These are phyloP conservation scores for Sporothrix phasma DNA, from an alignment of 2,329 filamentous ascomycete genomes.

Conservation along the genomic window DNA sequence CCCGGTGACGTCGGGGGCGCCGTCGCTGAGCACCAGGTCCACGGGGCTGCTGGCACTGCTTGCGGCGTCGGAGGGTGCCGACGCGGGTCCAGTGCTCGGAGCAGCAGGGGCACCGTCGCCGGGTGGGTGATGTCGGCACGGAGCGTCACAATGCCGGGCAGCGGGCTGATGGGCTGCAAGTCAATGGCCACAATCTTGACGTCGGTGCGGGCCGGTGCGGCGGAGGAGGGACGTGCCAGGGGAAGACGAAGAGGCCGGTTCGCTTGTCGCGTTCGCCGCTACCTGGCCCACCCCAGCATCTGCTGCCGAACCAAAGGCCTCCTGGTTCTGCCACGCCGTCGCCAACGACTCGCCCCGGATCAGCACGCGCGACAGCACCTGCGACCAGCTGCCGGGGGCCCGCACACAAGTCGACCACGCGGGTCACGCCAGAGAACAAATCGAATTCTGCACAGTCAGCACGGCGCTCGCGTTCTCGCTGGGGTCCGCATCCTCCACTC, in stretches of 20 bases:
- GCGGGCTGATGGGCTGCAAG: constrained; percentile 86
- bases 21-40: constrained; percentile 89
- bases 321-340: constrained; percentile 76
- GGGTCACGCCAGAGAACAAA: constrained; percentile 78
- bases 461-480: not conserved
- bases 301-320: constrained; percentile 54
- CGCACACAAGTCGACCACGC: constrained; percentile 92
- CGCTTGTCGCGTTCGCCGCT: not conserved
- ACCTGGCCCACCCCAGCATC: constrained; percentile 38
- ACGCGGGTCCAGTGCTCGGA: constrained; percentile 73
- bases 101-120: constrained; percentile 80
- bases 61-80: not conserved
- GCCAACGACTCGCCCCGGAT: constrained; percentile 92
- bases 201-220: constrained; percentile 53
- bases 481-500: constrained; percentile 6
- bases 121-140: constrained; percentile 97
- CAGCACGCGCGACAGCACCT: constrained; percentile 84
- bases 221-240: constrained; percentile 21
- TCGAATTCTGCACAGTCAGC: constrained; percentile 61
- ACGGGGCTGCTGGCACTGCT: constrained; percentile 61
- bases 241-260: no score
- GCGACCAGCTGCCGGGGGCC: constrained; percentile 95
- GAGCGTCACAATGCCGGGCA: constrained; percentile 85
- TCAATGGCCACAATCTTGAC: constrained; percentile 96
- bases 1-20: constrained; percentile 91